phyloP scores from a whole-genome alignment of 2,329 filamentous ascomycete genomes.

The Fusarium camptoceras region DNA sequence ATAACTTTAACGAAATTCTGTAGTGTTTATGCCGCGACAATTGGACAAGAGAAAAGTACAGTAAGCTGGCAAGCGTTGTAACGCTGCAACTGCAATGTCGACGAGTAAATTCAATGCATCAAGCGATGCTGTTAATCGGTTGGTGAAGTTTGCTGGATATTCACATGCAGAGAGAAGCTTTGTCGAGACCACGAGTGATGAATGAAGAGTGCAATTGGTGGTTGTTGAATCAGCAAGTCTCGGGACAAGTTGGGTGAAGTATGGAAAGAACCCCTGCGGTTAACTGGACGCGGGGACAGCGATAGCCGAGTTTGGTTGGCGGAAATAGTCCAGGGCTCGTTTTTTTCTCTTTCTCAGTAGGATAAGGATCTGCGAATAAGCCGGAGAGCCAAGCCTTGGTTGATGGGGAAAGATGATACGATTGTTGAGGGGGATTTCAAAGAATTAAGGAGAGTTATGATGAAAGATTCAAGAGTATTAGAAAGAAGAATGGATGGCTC shows the following conservation, averaged over 20 bases:
- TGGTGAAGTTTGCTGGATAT: conserved; percentile 20
- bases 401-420: conserved; percentile 15
- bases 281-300: conserved; percentile 39
- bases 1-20: conserved; percentile 8
- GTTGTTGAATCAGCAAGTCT: conserved; percentile 19
- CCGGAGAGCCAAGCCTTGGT: conserved; percentile 31
- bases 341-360: conserved; percentile 21
- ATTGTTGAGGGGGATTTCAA: conserved; percentile 8
- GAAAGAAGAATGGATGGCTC: conserved; percentile 11
- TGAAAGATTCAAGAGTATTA: background rate
- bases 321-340: conserved; percentile 23
- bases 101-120: conserved; percentile 22
- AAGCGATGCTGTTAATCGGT: conserved; percentile 17
- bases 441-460: conserved; percentile 20
- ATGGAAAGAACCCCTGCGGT: conserved; percentile 35
- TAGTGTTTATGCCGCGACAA: conserved; percentile 27
- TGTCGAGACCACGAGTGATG: conserved; percentile 39
- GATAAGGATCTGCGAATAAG: conserved; percentile 39
- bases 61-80: conserved; percentile 27
- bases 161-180: conserved; percentile 26
- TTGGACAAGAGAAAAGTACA: background rate
- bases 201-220: conserved; percentile 44
- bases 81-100: conserved; percentile 29
- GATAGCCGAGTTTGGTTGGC: conserved; percentile 43
- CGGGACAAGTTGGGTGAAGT: conserved; percentile 34